A percentile compares a stretch with the other conserved stretches of the same genome.
Conservation (phyloP, 2,329 filamentous ascomycete species). For the Sporothrix pallida region DNA sequence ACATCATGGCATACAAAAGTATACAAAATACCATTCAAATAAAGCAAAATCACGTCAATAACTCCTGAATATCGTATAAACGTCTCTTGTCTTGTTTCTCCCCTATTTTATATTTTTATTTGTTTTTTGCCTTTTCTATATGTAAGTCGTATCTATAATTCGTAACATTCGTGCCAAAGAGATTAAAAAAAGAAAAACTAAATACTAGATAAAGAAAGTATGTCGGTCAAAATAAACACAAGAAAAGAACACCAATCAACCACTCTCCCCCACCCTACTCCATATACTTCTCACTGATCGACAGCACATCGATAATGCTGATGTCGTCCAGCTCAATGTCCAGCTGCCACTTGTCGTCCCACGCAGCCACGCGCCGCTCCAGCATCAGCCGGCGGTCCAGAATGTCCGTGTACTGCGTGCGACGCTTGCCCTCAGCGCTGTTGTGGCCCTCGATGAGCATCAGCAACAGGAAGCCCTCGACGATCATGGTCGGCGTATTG, state of each 20-base stretch:
- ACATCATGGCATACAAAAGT: slow-evolving; percentile 2
- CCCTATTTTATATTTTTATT: slow-evolving; percentile 5
- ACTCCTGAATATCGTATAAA: too few species aligned
- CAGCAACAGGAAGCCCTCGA: slow-evolving; percentile 42
- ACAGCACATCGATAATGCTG: slow-evolving; percentile 30
- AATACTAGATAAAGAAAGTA: background rate
- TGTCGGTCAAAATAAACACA: background rate
- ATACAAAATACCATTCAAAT: background rate
- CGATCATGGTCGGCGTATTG: slow-evolving; percentile 44
- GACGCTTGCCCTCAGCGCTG: slow-evolving; percentile 39
- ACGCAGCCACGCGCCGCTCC: slow-evolving; percentile 38
- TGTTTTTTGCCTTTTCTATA: slow-evolving; percentile 4
- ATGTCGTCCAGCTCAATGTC: slow-evolving; percentile 33
- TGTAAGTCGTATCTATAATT: background rate
- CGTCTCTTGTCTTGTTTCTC: background rate
- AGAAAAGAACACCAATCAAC: background rate
- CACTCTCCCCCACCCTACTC: background rate
- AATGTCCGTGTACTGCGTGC: slow-evolving; percentile 41
- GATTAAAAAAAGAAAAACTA: background rate
- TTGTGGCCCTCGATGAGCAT: slow-evolving; percentile 42
- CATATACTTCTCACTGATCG: slow-evolving; percentile 33
- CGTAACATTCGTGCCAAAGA: background rate
- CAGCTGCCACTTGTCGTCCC: slow-evolving; percentile 35
- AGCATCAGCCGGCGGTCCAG: slow-evolving; percentile 41
- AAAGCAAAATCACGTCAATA: background rate